A percentile compares a stretch with the other conserved stretches of the same genome.
These are phyloP conservation scores for Nothopassalora personata DNA, from an alignment of 2,329 filamentous ascomycete species.

Conservation along the genomic window DNA sequence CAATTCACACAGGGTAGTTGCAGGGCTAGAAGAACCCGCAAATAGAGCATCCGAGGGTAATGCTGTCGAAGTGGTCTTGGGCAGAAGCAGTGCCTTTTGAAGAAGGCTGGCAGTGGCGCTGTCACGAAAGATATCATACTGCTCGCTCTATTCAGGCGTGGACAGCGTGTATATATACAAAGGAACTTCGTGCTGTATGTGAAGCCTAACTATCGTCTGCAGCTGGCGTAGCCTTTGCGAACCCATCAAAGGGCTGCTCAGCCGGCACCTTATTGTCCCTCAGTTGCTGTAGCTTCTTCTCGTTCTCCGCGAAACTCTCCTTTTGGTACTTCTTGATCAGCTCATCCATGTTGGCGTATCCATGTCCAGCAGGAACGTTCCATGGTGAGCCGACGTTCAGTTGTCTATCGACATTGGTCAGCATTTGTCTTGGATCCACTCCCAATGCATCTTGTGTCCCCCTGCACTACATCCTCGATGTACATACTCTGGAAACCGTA, in stretches of 20 bases:
- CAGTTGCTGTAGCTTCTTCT: slow-evolving; percentile 47
- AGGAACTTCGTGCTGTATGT: background rate
- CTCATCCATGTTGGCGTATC: slow-evolving; percentile 52
- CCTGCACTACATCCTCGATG: background rate
- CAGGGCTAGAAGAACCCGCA: too few species aligned
- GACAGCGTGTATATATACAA: slow-evolving; percentile 10
- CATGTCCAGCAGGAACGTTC: slow-evolving; percentile 59
- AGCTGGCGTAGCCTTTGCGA: slow-evolving; percentile 25
- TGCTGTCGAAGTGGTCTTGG: too few species aligned
- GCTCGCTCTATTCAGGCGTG: background rate
- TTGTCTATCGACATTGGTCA: slow-evolving; percentile 39
- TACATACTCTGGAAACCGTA: slow-evolving; percentile 62
- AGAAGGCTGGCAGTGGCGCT: too few species aligned
- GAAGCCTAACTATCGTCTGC: slow-evolving; percentile 13
- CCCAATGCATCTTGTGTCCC: background rate
- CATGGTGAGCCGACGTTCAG: slow-evolving; percentile 59
- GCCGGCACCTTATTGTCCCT: slow-evolving; percentile 33
- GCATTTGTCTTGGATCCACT: background rate
- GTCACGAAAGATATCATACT: background rate
- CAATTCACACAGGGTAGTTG: too few species aligned
- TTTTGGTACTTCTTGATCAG: slow-evolving; percentile 60
- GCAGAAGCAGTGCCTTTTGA: too few species aligned
- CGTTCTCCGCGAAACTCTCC: slow-evolving; percentile 52
- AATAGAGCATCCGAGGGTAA: too few species aligned
- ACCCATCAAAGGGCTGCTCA: slow-evolving; percentile 28